Conservation (phyloP, 805 yeast genomes). For the Kuraishia borneana region DNA sequence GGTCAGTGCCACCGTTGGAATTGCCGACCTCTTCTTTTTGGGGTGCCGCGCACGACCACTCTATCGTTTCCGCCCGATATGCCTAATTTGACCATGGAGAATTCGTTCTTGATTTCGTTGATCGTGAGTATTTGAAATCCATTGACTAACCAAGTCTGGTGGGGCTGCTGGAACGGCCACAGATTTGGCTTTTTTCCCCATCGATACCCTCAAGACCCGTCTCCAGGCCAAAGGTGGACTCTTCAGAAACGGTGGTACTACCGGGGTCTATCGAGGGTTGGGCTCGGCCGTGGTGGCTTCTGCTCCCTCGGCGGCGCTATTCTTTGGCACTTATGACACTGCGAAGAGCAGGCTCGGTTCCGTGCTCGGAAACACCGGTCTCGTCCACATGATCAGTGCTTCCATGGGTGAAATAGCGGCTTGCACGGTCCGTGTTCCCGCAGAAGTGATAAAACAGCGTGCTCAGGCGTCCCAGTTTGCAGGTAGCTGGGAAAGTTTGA, state of each 20-base stretch:
- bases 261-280: constrained; percentile 81
- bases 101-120: constrained; percentile 8
- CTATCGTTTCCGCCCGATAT: constrained; percentile 1
- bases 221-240: constrained; percentile 95
- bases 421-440: constrained; percentile 90
- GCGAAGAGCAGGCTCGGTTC: constrained; percentile 32
- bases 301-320: constrained; percentile 79
- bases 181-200: constrained; percentile 90
- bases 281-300: constrained; percentile 92
- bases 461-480: constrained; percentile 63
- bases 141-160: constrained; percentile 40
- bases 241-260: constrained; percentile 85
- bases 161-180: constrained; percentile 96
- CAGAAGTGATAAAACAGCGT: constrained; percentile 91
- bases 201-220: constrained; percentile 90
- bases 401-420: constrained; percentile 89
- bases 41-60: background rate
- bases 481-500: constrained; percentile 58
- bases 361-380: constrained; percentile 21
- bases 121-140: constrained; percentile 5
- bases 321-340: constrained; percentile 77
- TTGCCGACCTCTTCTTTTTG: no score
- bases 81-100: no score
- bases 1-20: no score
- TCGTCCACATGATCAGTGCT: constrained; percentile 79